Evolutionary conservation across 2,329 filamentous ascomycete genomes (phyloP).

Genomic region (Xylaria sp.): DNA sequence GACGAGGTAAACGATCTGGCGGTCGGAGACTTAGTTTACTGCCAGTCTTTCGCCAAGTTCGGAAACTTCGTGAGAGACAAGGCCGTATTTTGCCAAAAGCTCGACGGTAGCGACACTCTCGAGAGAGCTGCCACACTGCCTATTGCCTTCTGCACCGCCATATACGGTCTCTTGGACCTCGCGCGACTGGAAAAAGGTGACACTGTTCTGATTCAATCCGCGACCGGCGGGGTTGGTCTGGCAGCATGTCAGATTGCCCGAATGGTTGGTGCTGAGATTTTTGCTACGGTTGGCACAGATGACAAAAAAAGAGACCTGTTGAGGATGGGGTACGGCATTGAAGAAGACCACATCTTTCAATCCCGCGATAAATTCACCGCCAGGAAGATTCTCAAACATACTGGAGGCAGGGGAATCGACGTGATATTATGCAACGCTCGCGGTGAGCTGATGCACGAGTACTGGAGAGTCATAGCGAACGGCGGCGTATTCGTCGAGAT

Average conservation of each 20-base stretch:
- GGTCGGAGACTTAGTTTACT: constrained; percentile 21
- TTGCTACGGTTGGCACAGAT: constrained; percentile 21
- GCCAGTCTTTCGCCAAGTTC: constrained; percentile 18
- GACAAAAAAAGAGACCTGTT: constrained; percentile 14
- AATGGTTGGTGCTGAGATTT: constrained; percentile 19
- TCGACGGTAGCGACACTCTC: not conserved
- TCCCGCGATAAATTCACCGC: constrained; percentile 1
- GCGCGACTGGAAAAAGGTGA: constrained; percentile 15
- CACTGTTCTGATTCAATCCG: constrained; percentile 21
- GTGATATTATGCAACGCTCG: constrained; percentile 19
- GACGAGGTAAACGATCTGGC: not conserved
- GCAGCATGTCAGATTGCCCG: constrained; percentile 18
- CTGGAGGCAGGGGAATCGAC: constrained; percentile 16
- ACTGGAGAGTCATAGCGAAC: constrained; percentile 9
- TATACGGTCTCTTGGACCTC: constrained; percentile 15
- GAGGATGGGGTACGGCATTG: constrained; percentile 1
- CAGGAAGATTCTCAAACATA: not conserved
- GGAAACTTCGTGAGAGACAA: constrained; percentile 20
- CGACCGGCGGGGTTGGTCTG: constrained; percentile 15
- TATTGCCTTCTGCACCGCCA: constrained; percentile 15
- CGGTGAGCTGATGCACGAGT: constrained; percentile 25
- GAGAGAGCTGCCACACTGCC: constrained; percentile 11
- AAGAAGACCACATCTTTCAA: constrained; percentile 8
- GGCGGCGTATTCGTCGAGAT: constrained; percentile 25
- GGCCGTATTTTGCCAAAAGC: constrained; percentile 5